These are phyloP conservation scores for Trypethelium eluteriae DNA, from an alignment of 495 filamentous ascomycete genomes.

Conservation along the genomic window DNA sequence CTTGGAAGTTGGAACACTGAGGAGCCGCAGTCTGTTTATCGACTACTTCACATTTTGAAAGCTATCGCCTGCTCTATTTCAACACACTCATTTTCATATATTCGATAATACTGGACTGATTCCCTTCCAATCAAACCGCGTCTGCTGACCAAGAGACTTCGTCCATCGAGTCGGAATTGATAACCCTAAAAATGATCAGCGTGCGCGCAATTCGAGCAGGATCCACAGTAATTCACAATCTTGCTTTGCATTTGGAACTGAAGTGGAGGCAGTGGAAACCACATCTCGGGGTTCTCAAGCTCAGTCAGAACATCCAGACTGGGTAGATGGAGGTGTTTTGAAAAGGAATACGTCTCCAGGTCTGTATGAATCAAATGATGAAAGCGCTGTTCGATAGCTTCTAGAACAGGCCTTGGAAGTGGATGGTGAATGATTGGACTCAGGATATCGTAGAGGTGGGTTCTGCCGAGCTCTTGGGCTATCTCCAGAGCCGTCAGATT, in stretches of 20 bases:
- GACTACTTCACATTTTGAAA: not conserved
- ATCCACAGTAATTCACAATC: not conserved
- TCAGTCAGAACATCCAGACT: not conserved
- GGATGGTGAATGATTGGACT: not conserved
- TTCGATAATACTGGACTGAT: not conserved
- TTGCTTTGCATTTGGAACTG: not conserved
- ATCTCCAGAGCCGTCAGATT: not conserved
- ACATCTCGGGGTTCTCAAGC: not conserved
- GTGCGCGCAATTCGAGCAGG: not conserved
- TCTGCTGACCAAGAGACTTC: not conserved
- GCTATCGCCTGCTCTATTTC: not conserved
- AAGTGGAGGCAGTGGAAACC: not conserved
- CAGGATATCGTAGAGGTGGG: not conserved
- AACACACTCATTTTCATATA: not conserved
- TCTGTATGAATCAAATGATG: not conserved
- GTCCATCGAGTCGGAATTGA: not conserved
- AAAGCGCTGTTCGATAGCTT: not conserved
- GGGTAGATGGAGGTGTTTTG: not conserved
- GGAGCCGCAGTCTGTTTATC: not conserved
- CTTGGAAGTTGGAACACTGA: no score
- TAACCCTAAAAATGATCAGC: not conserved
- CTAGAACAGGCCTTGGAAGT: not conserved
- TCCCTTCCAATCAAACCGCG: not conserved
- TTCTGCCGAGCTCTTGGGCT: not conserved
- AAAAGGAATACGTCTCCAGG: not conserved